Conservation (phyloP, 1,139 yeast genomes). For the Wickerhamiella pararugosa region DNA sequence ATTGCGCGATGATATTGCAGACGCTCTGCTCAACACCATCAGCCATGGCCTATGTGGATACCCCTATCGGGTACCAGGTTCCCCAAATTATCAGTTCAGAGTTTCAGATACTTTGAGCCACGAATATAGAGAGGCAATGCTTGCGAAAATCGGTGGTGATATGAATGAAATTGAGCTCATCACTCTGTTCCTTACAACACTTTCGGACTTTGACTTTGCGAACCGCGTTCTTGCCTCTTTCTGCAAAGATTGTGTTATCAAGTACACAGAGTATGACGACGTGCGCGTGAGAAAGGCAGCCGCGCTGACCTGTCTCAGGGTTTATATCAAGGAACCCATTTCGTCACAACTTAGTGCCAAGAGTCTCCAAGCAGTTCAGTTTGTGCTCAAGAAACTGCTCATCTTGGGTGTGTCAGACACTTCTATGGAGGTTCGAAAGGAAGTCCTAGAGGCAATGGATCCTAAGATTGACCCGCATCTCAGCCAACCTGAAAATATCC, state of each 20-base stretch:
- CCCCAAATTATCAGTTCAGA: conserved; percentile 34
- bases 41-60: conserved; percentile 39
- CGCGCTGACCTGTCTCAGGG: conserved; percentile 64
- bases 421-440: conserved; percentile 63
- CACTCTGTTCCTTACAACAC: conserved; percentile 55
- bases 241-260: conserved; percentile 67
- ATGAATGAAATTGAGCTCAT: conserved; percentile 38
- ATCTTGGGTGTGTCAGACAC: conserved; percentile 88
- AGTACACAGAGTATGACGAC: conserved; percentile 67
- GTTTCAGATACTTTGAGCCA: conserved; percentile 42
- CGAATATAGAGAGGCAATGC: conserved; percentile 61
- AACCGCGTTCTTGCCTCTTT: conserved; percentile 71
- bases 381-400: conserved; percentile 65
- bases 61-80: conserved; percentile 72
- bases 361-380: conserved; percentile 72
- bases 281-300: conserved; percentile 74
- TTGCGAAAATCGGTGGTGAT: conserved; percentile 41
- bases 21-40: conserved; percentile 48
- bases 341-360: conserved; percentile 74
- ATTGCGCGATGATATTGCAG: conserved; percentile 55
- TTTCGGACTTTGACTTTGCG: conserved; percentile 60
- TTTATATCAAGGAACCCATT: conserved; percentile 72
- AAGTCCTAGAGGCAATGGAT: conserved; percentile 60
- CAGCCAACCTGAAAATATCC: conserved; percentile 84
- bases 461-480: conserved; percentile 77